A percentile compares a stretch with the other conserved stretches of the same genome.
These are phyloP conservation scores for Berkeleyomyces basicola DNA, from an alignment of 2,329 filamentous ascomycete genomes.

Conservation along the genomic window DNA sequence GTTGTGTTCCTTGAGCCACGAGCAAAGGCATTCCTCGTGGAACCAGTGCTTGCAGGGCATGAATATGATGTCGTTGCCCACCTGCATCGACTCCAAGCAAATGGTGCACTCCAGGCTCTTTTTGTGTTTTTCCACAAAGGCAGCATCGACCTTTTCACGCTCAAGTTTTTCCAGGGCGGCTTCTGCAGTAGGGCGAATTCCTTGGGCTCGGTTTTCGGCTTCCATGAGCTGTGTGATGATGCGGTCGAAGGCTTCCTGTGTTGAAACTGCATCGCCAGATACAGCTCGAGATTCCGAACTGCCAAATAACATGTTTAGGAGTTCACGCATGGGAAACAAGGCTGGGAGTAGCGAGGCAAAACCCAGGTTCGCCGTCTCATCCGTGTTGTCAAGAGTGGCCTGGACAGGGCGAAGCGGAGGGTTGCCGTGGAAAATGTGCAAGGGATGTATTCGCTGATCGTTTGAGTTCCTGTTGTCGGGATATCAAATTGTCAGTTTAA, in stretches of 20 bases:
- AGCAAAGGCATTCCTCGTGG: constrained; percentile 62
- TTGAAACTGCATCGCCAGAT: constrained; percentile 71
- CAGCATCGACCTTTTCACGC: constrained; percentile 49
- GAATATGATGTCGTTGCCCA: constrained; percentile 57
- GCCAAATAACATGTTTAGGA: background rate
- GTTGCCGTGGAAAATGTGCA: background rate
- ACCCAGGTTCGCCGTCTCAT: background rate
- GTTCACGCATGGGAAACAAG: background rate
- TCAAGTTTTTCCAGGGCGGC: constrained; percentile 58
- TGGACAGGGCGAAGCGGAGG: background rate
- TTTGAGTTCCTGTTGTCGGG: background rate
- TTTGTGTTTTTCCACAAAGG: constrained; percentile 23
- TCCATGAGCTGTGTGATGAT: constrained; percentile 85
- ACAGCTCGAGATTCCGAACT: background rate
- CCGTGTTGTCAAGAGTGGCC: background rate
- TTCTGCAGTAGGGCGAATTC: constrained; percentile 64
- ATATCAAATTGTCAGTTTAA: background rate
- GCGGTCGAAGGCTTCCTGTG: constrained; percentile 76
- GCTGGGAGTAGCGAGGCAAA: background rate
- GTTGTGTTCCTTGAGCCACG: constrained; percentile 81
- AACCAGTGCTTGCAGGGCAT: constrained; percentile 92
- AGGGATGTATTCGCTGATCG: background rate
- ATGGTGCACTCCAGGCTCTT: constrained; percentile 71
- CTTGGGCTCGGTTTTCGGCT: constrained; percentile 56
- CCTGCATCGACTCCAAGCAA: constrained; percentile 70